Evolutionary conservation across 2,329 filamentous ascomycete genomes (phyloP).

Genomic region (Zymoseptoria pseudotritici): DNA sequence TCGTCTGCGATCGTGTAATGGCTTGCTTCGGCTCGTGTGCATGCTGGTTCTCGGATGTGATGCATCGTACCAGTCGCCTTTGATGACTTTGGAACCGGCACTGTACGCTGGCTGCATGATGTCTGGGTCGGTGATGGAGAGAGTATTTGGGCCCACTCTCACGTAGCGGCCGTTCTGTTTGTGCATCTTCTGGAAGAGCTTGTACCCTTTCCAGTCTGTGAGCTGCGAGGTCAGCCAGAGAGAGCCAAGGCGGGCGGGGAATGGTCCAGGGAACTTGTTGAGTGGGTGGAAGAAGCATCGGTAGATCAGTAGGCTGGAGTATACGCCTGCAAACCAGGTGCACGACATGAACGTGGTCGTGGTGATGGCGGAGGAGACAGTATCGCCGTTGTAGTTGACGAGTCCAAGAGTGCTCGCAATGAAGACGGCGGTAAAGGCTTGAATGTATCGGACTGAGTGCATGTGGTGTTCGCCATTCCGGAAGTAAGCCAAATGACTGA

Average conservation of each 20-base stretch:
- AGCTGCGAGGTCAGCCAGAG: constrained; percentile 26
- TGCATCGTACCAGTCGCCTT: constrained; percentile 36
- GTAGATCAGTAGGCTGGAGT: constrained; percentile 32
- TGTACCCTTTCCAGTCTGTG: constrained; percentile 21
- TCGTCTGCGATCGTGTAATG: constrained; percentile 33
- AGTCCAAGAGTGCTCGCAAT: constrained; percentile 6
- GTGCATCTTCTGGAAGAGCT: constrained; percentile 27
- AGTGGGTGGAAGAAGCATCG: constrained; percentile 29
- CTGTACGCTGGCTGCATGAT: constrained; percentile 34
- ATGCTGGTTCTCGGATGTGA: constrained; percentile 31
- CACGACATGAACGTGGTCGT: constrained; percentile 7
- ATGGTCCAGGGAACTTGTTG: constrained; percentile 29
- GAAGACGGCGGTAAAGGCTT: constrained; percentile 10
- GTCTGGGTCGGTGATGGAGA: constrained; percentile 33
- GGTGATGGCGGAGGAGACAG: constrained; percentile 4
- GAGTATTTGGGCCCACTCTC: constrained; percentile 29
- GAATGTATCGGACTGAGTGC: constrained; percentile 13
- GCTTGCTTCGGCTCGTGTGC: constrained; percentile 32
- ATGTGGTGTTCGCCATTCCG: constrained; percentile 23
- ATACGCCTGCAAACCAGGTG: constrained; percentile 18
- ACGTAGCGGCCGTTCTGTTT: constrained; percentile 30
- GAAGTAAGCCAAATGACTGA: constrained; percentile 22
- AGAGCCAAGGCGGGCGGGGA: constrained; percentile 26
- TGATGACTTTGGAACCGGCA: constrained; percentile 32
- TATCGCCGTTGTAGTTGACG: constrained; percentile 3